Evolutionary conservation across 2,329 filamentous ascomycete species (phyloP), one percentile per base, ranked within the genome.

Genomic region (Ascochyta clinopodiicola): DNA sequence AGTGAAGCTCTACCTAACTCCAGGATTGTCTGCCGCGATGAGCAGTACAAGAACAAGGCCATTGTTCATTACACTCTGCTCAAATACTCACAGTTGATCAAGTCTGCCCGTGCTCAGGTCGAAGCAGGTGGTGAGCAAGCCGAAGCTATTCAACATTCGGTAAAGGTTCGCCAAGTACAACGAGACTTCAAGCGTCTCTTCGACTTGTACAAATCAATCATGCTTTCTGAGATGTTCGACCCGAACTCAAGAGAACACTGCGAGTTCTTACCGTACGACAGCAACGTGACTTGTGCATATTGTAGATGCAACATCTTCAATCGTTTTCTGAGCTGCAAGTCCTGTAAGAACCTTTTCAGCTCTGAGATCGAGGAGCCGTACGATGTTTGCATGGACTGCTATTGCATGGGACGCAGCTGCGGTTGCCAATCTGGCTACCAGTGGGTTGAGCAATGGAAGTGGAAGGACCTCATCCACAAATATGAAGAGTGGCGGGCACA

Each of bases 41-140:
- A 99, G 73, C 94, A 98, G 74, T 99, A 99, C 81, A 98, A 98
- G 75, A 97, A 96, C 78, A 98, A 98, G 74, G 91, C 93, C 5
- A 97, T 98, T 54, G 83, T 97, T 39, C 96, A 93, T 74, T 96
- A 88, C 71, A 91, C 92, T 0, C 81, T 98, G 3, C 79, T 88
- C 10, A 95, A 92, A 68, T 98, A 98, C 72, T 84, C 82, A 1
- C 74, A 74, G 6, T 73, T 85, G 25, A 78, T 89, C 59, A 79
- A 80, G n/a, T 80, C 86, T 44, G 82, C 91, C 15, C 78, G 83
- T 49, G 78, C 82, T 22, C 79, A 84, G 44, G 84, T 86, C 44
- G 80, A 82, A 51, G 64, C 68, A 48, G 75, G 65, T 56, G 56
- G 70, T 40, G 58, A 77, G 60, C 67, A 77, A 72, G 72, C 75